A percentile compares a stretch with the other conserved stretches of the same genome.
phyloP scores from a whole-genome alignment of 352 stramenopile species.

The Discostella stelligera region DNA sequence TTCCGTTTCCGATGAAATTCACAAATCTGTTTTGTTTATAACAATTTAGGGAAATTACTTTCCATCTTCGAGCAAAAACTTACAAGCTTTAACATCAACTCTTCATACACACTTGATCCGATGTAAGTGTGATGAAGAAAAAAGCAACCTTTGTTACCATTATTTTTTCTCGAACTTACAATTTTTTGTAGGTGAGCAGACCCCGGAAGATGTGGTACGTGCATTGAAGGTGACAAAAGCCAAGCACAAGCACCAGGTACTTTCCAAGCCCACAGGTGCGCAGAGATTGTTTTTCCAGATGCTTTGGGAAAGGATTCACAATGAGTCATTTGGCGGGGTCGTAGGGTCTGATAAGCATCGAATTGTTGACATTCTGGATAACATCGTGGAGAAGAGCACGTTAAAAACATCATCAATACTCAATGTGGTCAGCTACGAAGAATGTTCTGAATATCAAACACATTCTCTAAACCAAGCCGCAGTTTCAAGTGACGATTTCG shows the following conservation, averaged over 20 bases:
- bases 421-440: conserved; percentile 24
- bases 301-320: conserved; percentile 45
- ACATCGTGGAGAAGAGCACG: conserved; percentile 20
- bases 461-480: not conserved
- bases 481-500: conserved; percentile 1
- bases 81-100: conserved; percentile 21
- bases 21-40: not conserved
- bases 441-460: conserved; percentile 1
- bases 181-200: not conserved
- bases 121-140: conserved; percentile 13
- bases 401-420: conserved; percentile 13
- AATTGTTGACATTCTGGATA: conserved; percentile 12
- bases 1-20: not conserved
- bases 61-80: conserved; percentile 22
- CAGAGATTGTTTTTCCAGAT: conserved; percentile 31
- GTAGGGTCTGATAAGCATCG: not conserved
- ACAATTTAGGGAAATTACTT: conserved; percentile 30
- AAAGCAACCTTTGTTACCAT: not conserved
- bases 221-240: conserved; percentile 34
- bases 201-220: conserved; percentile 16
- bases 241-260: conserved; percentile 22
- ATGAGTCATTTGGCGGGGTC: conserved; percentile 22
- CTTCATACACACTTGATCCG: conserved; percentile 35
- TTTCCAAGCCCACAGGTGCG: conserved; percentile 6
- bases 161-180: not conserved